phyloP scores from a whole-genome alignment of 441 rosid species.

The Biscutella laevigata region DNA sequence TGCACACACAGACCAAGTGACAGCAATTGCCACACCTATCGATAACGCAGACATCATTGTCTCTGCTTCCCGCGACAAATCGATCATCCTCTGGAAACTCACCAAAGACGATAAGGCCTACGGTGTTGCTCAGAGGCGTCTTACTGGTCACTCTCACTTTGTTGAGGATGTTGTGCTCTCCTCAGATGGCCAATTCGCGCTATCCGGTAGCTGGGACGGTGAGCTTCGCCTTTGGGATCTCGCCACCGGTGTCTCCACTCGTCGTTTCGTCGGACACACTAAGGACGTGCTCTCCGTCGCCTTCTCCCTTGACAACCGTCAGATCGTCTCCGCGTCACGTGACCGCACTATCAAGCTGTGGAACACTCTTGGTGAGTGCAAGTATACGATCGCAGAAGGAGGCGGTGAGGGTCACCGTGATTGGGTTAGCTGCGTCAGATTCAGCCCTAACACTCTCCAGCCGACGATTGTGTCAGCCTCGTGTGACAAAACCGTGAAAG shows the following conservation, averaged over 20 bases:
- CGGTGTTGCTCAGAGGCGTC: slow-evolving; percentile 77
- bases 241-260: slow-evolving; percentile 57
- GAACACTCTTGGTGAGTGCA: slow-evolving; percentile 96
- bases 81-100: slow-evolving; percentile 78
- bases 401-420: slow-evolving; percentile 64
- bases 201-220: slow-evolving; percentile 94
- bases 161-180: slow-evolving; percentile 93
- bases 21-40: slow-evolving; percentile 82
- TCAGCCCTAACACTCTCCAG: slow-evolving; percentile 67
- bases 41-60: slow-evolving; percentile 90
- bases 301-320: slow-evolving; percentile 90
- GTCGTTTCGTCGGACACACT: slow-evolving; percentile 86
- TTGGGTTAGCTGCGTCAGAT: slow-evolving; percentile 96
- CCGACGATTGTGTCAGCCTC: slow-evolving; percentile 88
- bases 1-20: slow-evolving; percentile 92
- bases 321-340: slow-evolving; percentile 94
- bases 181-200: slow-evolving; percentile 92
- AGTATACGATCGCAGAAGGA: slow-evolving; percentile 87
- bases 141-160: slow-evolving; percentile 89
- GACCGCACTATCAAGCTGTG: slow-evolving; percentile 87
- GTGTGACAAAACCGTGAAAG: slow-evolving; percentile 79
- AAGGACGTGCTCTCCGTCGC: slow-evolving; percentile 94
- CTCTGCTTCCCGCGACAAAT: slow-evolving; percentile 86
- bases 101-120: slow-evolving; percentile 70
- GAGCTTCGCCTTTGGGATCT: slow-evolving; percentile 99